Conservation (phyloP, 2,329 filamentous ascomycete genomes). For the Pseudocercospora vitis region DNA sequence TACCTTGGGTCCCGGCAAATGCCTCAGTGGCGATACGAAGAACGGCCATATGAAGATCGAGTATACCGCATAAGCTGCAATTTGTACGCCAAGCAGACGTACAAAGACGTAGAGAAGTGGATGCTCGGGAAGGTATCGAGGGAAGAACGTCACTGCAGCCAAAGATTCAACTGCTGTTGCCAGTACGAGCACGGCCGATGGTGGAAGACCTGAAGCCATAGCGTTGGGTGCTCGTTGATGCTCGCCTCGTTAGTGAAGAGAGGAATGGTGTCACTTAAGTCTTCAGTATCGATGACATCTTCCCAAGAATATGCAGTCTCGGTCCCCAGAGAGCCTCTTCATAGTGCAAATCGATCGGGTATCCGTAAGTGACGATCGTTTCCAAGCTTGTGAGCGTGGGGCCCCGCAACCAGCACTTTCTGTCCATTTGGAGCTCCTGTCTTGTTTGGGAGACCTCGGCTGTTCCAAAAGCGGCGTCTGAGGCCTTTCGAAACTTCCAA, state of each 20-base stretch:
- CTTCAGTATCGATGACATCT: conserved; percentile 17
- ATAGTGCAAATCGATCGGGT: conserved; percentile 3
- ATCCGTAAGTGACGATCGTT: conserved; percentile 11
- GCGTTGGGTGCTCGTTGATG: not conserved
- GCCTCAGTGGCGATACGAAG: conserved; percentile 42
- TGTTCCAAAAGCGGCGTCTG: not conserved
- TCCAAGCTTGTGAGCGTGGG: conserved; percentile 9
- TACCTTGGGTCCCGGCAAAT: conserved; percentile 40
- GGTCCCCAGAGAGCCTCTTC: conserved; percentile 1
- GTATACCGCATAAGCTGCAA: conserved; percentile 21
- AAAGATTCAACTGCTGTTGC: conserved; percentile 11
- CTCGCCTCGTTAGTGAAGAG: not conserved
- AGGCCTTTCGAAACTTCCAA: conserved; percentile 6
- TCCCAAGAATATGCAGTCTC: conserved; percentile 10
- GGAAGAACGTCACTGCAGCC: conserved; percentile 7
- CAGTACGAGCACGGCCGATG: conserved; percentile 11
- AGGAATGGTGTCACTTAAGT: conserved; percentile 6
- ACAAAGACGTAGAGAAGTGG: conserved; percentile 26
- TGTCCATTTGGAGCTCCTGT: conserved; percentile 10
- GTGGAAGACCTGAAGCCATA: conserved; percentile 14
- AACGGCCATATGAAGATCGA: conserved; percentile 38
- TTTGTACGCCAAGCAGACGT: conserved; percentile 21
- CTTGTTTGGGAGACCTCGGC: conserved; percentile 13
- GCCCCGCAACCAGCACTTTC: conserved; percentile 12
- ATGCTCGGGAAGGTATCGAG: conserved; percentile 25